Evolutionary conservation across 164 flowering plant genomes (phyloP).

Genomic region (Stephania japonica): DNA sequence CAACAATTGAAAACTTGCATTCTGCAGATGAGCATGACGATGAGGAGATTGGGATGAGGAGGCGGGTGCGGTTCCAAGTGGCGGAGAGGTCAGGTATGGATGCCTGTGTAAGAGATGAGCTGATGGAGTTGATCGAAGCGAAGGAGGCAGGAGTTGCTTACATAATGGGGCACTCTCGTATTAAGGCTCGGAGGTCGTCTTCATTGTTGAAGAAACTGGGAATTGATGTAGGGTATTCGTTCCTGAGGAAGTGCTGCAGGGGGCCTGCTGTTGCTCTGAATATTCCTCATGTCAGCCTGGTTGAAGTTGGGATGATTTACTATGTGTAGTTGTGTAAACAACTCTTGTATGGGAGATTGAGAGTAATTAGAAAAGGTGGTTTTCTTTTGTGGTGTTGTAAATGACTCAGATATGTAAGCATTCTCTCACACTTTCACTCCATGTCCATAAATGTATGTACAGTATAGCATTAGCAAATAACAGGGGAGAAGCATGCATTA

Average conservation of each 20-base stretch:
- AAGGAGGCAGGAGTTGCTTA: background rate
- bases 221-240: background rate
- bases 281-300: background rate
- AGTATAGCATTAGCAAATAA: too few relatives aligned
- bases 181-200: background rate
- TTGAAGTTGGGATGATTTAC: background rate
- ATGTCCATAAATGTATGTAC: too few relatives aligned
- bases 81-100: background rate
- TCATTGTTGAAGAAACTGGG: background rate
- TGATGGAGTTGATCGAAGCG: background rate
- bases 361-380: too few relatives aligned
- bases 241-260: background rate
- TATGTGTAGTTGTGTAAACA: too few relatives aligned
- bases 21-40: conserved; percentile 29
- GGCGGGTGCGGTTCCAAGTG: conserved; percentile 1
- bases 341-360: too few relatives aligned
- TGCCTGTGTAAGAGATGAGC: background rate
- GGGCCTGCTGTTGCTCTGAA: background rate
- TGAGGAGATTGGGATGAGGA: conserved; percentile 3
- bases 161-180: background rate
- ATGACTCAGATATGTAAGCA: too few relatives aligned
- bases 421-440: too few relatives aligned
- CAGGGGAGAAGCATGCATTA: too few relatives aligned
- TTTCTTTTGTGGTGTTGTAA: too few relatives aligned
- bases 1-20: conserved; percentile 30